Evolutionary conservation across 2,329 filamentous ascomycete species (phyloP).

Genomic region (Pseudocercospora vitis): DNA sequence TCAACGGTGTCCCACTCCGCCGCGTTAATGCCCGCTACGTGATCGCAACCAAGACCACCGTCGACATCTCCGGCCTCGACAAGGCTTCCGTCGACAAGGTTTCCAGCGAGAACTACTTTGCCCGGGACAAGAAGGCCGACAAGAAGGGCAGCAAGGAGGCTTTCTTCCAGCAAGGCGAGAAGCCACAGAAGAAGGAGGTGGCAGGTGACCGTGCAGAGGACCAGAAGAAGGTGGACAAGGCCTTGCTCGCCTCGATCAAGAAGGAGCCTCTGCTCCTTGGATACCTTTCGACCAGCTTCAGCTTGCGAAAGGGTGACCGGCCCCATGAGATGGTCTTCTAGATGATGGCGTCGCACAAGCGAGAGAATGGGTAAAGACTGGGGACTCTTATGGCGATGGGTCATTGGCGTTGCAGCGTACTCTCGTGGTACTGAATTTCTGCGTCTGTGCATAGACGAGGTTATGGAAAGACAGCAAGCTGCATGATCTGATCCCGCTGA

Average conservation of each 20-base stretch:
- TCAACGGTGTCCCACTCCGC: constrained; percentile 98
- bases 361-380: constrained; percentile 19
- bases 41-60: constrained; percentile 83
- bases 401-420: constrained; percentile 24
- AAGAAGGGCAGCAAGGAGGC: constrained; percentile 90
- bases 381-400: constrained; percentile 27
- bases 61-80: constrained; percentile 84
- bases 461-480: constrained; percentile 13
- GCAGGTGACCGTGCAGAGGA: constrained; percentile 88
- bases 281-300: constrained; percentile 96
- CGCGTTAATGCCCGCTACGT: constrained; percentile 90
- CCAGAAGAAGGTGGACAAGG: constrained; percentile 99
- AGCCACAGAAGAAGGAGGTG: constrained; percentile 97
- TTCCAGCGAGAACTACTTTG: constrained; percentile 83
- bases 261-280: constrained; percentile 91
- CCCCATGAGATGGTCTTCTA: constrained; percentile 99
- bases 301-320: constrained; percentile 98
- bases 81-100: constrained; percentile 73
- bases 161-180: constrained; percentile 99
- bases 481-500: constrained; percentile 19
- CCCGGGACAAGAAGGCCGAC: constrained; percentile 89
- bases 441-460: constrained; percentile 22
- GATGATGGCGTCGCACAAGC: constrained; percentile 42
- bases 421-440: constrained; percentile 21
- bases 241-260: constrained; percentile 92